These are phyloP conservation scores for Gautieria morchelliformis DNA, from an alignment of 768 basidiomycete species.

Conservation along the genomic window DNA sequence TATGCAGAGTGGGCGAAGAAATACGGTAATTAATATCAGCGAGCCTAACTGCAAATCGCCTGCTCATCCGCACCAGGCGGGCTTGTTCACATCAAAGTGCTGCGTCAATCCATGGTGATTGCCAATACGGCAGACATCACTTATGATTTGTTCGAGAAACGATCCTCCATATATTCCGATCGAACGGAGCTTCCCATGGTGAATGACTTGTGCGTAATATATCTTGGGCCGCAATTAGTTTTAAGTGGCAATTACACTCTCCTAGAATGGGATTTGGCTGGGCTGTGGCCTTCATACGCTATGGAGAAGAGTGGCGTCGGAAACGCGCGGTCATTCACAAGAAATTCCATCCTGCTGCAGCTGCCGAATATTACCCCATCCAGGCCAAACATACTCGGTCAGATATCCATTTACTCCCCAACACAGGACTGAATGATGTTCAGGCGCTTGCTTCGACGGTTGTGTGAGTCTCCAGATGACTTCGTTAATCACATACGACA, in stretches of 20 bases:
- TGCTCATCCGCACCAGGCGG: conserved; percentile 32
- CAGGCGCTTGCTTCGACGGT: neutral
- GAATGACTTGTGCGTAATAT: conserved; percentile 50
- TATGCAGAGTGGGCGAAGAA: conserved; percentile 13
- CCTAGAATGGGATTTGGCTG: conserved; percentile 5
- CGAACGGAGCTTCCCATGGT: conserved; percentile 62
- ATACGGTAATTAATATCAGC: conserved; percentile 13
- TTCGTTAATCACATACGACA: neutral
- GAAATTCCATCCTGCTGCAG: conserved; percentile 8
- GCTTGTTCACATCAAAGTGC: conserved; percentile 53
- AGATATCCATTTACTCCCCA: neutral
- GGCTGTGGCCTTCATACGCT: conserved; percentile 4
- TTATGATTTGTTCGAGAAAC: conserved; percentile 58
- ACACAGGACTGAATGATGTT: neutral
- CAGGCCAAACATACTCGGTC: conserved; percentile 3
- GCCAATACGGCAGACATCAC: conserved; percentile 51
- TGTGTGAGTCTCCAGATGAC: neutral
- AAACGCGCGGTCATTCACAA: conserved; percentile 13
- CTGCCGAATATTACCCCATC: conserved; percentile 1
- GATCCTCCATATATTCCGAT: conserved; percentile 66
- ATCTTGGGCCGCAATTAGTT: neutral
- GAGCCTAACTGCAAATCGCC: neutral
- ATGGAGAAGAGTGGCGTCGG: conserved; percentile 10
- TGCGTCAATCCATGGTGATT: conserved; percentile 61
- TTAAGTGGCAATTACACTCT: neutral